These are phyloP conservation scores for Corallochytrium limacisporum DNA, from an alignment of 78 protist genomes.

Conservation along the genomic window DNA sequence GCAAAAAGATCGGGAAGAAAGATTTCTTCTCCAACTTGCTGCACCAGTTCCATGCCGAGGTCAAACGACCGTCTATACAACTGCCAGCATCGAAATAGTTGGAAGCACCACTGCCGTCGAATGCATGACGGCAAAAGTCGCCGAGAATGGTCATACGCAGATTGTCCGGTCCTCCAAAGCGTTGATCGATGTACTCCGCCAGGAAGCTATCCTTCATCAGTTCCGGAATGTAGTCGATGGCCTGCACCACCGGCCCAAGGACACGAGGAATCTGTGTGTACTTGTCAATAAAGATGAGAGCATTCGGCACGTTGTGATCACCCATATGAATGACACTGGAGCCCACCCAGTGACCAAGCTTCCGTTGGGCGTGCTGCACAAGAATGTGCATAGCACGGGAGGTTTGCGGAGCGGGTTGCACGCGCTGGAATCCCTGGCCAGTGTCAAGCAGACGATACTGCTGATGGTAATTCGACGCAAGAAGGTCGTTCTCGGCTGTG, in stretches of 20 bases:
- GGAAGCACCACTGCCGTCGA: conserved; percentile 59
- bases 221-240: conserved; percentile 20
- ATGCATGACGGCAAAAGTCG: conserved; percentile 84
- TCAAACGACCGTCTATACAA: conserved; percentile 87
- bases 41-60: conserved; percentile 92
- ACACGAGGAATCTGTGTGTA: conserved; percentile 56
- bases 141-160: conserved; percentile 34
- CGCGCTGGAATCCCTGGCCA: conserved; percentile 79
- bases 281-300: conserved; percentile 89
- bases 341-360: conserved; percentile 81
- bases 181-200: not conserved
- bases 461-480: not conserved
- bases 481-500: conserved; percentile 64
- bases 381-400: conserved; percentile 36
- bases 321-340: conserved; percentile 81
- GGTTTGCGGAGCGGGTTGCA: conserved; percentile 52
- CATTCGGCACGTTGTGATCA: conserved; percentile 90
- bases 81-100: conserved; percentile 88
- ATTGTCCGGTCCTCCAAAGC: conserved; percentile 29
- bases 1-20: conserved; percentile 53
- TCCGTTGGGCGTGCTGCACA: conserved; percentile 33
- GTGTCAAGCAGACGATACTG: conserved; percentile 50
- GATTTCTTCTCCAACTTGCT: conserved; percentile 44
- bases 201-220: not conserved
- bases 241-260: conserved; percentile 51